Percentiles rank a stretch among this genome's conserved stretches.
phyloP scores from a whole-genome alignment of 1,139 yeast species.

The Blastobotrys arbuscula region DNA sequence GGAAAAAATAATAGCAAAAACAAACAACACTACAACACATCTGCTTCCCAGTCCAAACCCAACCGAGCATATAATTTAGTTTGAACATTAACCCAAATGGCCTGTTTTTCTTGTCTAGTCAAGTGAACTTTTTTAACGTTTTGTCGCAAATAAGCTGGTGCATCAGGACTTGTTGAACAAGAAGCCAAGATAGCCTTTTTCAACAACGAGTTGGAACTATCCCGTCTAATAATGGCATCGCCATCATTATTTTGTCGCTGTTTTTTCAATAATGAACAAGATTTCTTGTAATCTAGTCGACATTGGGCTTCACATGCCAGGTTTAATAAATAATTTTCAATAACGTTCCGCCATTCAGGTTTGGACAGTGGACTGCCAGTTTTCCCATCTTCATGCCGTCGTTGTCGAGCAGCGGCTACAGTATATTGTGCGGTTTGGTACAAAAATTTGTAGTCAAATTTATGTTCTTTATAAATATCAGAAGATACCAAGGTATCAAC shows the following conservation, averaged over 20 bases:
- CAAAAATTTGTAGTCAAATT: conserved; percentile 47
- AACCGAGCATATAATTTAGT: conserved; percentile 48
- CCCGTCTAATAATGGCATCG: neutral
- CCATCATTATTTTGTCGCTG: conserved; percentile 34
- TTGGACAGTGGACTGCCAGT: conserved; percentile 28
- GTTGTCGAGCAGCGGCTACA: conserved; percentile 47
- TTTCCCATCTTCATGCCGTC: conserved; percentile 1
- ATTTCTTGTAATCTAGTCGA: conserved; percentile 49
- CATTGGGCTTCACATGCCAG: conserved; percentile 68
- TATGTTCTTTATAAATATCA: conserved; percentile 56
- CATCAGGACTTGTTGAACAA: conserved; percentile 30
- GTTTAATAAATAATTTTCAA: conserved; percentile 58
- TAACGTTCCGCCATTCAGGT: conserved; percentile 63
- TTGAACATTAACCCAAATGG: conserved; percentile 58
- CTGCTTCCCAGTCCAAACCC: conserved; percentile 57
- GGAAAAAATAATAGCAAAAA: neutral
- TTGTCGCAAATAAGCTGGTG: conserved; percentile 21
- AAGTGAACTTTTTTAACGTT: conserved; percentile 31
- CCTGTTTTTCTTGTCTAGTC: conserved; percentile 49
- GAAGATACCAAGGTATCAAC: conserved; percentile 46
- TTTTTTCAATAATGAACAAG: conserved; percentile 39
- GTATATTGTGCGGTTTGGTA: conserved; percentile 55
- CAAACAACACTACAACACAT: conserved; percentile 34
- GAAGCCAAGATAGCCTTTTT: conserved; percentile 30
- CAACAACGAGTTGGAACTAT: conserved; percentile 24